Conservation (phyloP, 2,329 filamentous ascomycete species). For the Talaromyces sp. region DNA sequence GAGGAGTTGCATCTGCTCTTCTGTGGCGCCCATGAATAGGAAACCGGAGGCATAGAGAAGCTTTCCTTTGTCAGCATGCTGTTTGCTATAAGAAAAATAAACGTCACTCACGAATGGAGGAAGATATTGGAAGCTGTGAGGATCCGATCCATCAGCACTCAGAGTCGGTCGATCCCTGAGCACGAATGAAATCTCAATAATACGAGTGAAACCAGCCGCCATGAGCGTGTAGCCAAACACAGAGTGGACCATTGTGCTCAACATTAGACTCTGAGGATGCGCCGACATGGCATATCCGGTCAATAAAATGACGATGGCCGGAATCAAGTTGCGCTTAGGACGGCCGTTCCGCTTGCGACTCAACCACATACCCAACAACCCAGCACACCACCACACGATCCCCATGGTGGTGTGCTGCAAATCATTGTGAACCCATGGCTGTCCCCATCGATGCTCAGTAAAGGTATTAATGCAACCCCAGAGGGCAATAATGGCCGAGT, state of each 20-base stretch:
- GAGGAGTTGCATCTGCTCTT: slow-evolving; percentile 87
- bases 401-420: slow-evolving; percentile 99
- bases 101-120: slow-evolving; percentile 62
- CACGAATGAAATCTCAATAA: slow-evolving; percentile 89
- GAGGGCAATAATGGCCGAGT: slow-evolving; percentile 81
- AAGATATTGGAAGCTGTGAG: slow-evolving; percentile 69
- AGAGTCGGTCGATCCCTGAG: slow-evolving; percentile 66
- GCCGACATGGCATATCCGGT: slow-evolving; percentile 95
- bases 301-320: slow-evolving; percentile 82
- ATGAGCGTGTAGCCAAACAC: slow-evolving; percentile 95
- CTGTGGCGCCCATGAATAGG: slow-evolving; percentile 95
- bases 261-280: slow-evolving; percentile 76
- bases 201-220: slow-evolving; percentile 76
- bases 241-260: slow-evolving; percentile 82
- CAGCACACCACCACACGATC: slow-evolving; percentile 97
- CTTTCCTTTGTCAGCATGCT: slow-evolving; percentile 45
- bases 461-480: slow-evolving; percentile 99
- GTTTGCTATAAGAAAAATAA: neutral
- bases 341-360: slow-evolving; percentile 76
- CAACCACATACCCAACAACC: slow-evolving; percentile 86
- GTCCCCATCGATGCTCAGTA: slow-evolving; percentile 93
- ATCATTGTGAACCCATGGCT: slow-evolving; percentile 84
- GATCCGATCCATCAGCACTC: slow-evolving; percentile 63
- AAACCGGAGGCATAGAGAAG: slow-evolving; percentile 89
- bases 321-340: slow-evolving; percentile 89